Percentiles rank a stretch among this genome's conserved stretches.
Conservation (phyloP, 2,329 filamentous ascomycete genomes). For the Atkinsonella hypoxylon region DNA sequence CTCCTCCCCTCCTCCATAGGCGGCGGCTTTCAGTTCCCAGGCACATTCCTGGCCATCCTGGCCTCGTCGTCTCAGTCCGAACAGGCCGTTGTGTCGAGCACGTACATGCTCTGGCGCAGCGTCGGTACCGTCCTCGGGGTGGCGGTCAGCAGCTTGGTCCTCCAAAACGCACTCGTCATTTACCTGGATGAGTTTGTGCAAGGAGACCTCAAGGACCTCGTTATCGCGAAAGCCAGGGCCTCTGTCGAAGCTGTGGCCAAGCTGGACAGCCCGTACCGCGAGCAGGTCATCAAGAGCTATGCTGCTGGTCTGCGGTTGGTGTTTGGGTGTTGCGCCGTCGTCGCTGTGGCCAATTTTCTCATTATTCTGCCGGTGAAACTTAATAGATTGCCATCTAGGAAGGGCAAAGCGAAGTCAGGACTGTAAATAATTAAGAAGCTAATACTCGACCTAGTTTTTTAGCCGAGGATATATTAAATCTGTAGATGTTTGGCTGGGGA, state of each 20-base stretch:
- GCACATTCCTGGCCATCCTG: slow-evolving; percentile 51
- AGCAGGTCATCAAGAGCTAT: slow-evolving; percentile 45
- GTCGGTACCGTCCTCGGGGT: slow-evolving; percentile 66
- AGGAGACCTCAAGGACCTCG: slow-evolving; percentile 42
- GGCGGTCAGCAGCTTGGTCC: slow-evolving; percentile 54
- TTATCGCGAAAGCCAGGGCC: slow-evolving; percentile 39
- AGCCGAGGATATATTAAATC: no score
- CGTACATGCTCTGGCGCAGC: slow-evolving; percentile 58
- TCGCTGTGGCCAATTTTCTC: slow-evolving; percentile 36
- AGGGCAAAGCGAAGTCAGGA: slow-evolving; percentile 9
- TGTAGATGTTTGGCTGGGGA: no score
- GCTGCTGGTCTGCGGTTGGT: slow-evolving; percentile 36
- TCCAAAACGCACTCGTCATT: slow-evolving; percentile 56
- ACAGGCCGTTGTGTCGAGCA: slow-evolving; percentile 58
- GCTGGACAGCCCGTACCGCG: slow-evolving; percentile 32
- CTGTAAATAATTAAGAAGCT: neutral
- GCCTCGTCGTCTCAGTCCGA: slow-evolving; percentile 46
- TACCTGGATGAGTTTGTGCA: slow-evolving; percentile 48
- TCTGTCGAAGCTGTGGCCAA: slow-evolving; percentile 42
- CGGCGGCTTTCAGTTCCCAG: slow-evolving; percentile 53
- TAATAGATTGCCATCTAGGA: slow-evolving; percentile 36
- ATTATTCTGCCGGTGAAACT: slow-evolving; percentile 41
- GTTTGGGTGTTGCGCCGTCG: slow-evolving; percentile 29
- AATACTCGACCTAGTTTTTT: no score
- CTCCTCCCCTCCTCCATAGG: slow-evolving; percentile 46